Percentiles rank a stretch among this genome's conserved stretches.
Evolutionary conservation across 768 basidiomycete genomes (phyloP).

Genomic region (Xerocomellus chrysenteron): DNA sequence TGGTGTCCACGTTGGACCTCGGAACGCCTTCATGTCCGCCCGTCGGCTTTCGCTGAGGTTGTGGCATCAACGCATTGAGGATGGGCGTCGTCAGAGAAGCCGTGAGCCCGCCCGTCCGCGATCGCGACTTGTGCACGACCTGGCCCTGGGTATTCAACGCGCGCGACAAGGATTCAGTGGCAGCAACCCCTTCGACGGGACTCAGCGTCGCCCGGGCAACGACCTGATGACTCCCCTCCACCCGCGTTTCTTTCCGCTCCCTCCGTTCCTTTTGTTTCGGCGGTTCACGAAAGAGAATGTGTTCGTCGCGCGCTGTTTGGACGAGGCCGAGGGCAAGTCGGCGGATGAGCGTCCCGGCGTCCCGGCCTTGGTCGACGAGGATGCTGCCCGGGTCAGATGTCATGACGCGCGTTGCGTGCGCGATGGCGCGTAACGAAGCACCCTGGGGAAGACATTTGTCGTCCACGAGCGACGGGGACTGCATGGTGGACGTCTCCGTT

Average conservation of each 20-base stretch:
- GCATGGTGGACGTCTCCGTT: constrained; percentile 29
- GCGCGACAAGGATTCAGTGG: constrained; percentile 45
- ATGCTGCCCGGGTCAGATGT: constrained; percentile 74
- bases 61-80: constrained; percentile 57
- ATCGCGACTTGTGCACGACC: constrained; percentile 34
- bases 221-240: constrained; percentile 29
- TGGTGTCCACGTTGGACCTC: constrained; percentile 13
- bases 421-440: constrained; percentile 69
- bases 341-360: constrained; percentile 59
- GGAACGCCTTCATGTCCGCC: constrained; percentile 24
- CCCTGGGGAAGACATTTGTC: constrained; percentile 51
- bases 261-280: constrained; percentile 46
- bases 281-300: constrained; percentile 41
- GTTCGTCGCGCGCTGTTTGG: constrained; percentile 63
- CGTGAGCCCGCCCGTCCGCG: constrained; percentile 35
- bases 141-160: constrained; percentile 42
- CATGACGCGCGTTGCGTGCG: constrained; percentile 86
- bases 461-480: constrained; percentile 24
- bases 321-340: constrained; percentile 68
- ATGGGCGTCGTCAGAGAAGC: constrained; percentile 54
- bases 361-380: constrained; percentile 66
- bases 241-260: constrained; percentile 33
- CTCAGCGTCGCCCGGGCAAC: constrained; percentile 46
- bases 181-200: constrained; percentile 41
- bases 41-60: constrained; percentile 46